These are phyloP conservation scores for Helotiales sp. DNA, from an alignment of 2,329 filamentous ascomycete species.

Conservation along the genomic window DNA sequence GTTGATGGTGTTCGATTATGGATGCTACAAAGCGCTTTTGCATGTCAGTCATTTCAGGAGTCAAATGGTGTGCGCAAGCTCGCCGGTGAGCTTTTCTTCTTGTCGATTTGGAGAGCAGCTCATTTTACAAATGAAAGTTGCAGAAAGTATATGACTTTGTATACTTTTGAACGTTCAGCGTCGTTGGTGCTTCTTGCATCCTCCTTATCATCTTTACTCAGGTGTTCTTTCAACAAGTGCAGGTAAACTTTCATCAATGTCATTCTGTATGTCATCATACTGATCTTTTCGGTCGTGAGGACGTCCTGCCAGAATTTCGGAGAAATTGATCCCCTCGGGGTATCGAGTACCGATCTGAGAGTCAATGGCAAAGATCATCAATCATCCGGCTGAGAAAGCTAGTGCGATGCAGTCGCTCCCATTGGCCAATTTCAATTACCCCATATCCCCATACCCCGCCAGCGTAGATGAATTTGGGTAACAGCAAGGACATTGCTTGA, in stretches of 20 bases:
- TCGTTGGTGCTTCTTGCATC: neutral
- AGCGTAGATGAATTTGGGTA: neutral
- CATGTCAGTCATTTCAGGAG: neutral
- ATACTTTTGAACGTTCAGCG: neutral
- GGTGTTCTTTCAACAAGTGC: no score
- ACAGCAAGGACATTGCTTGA: neutral
- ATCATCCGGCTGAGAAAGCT: constrained; percentile 6
- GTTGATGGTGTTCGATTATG: neutral
- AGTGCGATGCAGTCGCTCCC: constrained; percentile 1
- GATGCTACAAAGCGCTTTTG: neutral
- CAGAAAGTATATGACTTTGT: neutral
- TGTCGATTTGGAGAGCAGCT: neutral
- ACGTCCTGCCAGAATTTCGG: constrained; percentile 7
- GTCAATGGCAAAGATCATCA: constrained; percentile 5
- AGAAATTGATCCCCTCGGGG: constrained; percentile 22
- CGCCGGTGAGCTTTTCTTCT: neutral
- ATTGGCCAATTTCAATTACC: constrained; percentile 17
- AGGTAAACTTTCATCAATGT: no score
- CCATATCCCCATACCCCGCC: constrained; percentile 15
- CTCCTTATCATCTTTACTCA: no score
- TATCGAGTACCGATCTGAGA: constrained; percentile 15
- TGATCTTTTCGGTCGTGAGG: constrained; percentile 1
- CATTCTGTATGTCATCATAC: neutral
- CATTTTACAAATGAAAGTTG: neutral
- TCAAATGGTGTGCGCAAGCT: neutral